Evolutionary conservation across 2,329 filamentous ascomycete genomes (phyloP).

Genomic region (Diaporthe velutina): DNA sequence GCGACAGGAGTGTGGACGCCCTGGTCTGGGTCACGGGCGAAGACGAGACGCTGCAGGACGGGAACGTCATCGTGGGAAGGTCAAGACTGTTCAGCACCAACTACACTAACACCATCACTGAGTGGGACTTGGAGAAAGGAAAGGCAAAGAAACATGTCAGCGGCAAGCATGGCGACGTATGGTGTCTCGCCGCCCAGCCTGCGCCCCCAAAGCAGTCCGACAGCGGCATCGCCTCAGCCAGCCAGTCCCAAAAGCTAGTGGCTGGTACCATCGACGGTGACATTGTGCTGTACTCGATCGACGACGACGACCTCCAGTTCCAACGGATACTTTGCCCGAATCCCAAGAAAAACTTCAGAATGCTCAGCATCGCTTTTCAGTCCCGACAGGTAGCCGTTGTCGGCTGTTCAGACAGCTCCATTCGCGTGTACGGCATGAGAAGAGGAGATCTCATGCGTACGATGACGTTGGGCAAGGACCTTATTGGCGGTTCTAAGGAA

Average conservation of each 20-base stretch:
- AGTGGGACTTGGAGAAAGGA: conserved; percentile 91
- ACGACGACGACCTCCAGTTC: conserved; percentile 86
- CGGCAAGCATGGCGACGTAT: conserved; percentile 95
- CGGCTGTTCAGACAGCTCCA: conserved; percentile 96
- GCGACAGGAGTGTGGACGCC: conserved; percentile 89
- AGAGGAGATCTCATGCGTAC: conserved; percentile 81
- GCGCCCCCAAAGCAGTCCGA: conserved; percentile 53
- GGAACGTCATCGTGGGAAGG: conserved; percentile 74
- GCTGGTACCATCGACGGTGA: conserved; percentile 92
- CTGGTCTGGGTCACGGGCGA: conserved; percentile 92
- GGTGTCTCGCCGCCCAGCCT: conserved; percentile 94
- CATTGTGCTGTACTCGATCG: conserved; percentile 87
- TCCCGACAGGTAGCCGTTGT: conserved; percentile 85
- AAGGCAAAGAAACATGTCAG: conserved; percentile 84
- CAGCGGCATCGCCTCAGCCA: conserved; percentile 42
- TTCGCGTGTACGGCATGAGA: conserved; percentile 88
- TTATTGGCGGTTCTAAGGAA: conserved; percentile 82
- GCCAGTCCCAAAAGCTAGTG: conserved; percentile 71
- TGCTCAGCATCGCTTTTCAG: conserved; percentile 93
- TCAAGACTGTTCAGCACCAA: conserved; percentile 96
- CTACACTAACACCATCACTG: conserved; percentile 90
- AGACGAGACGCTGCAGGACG: conserved; percentile 75
- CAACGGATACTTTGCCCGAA: conserved; percentile 81
- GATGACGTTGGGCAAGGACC: conserved; percentile 87
- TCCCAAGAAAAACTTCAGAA: conserved; percentile 86